These are phyloP conservation scores for Grosmannia huntii DNA, from an alignment of 2,329 filamentous ascomycete species.

Conservation along the genomic window DNA sequence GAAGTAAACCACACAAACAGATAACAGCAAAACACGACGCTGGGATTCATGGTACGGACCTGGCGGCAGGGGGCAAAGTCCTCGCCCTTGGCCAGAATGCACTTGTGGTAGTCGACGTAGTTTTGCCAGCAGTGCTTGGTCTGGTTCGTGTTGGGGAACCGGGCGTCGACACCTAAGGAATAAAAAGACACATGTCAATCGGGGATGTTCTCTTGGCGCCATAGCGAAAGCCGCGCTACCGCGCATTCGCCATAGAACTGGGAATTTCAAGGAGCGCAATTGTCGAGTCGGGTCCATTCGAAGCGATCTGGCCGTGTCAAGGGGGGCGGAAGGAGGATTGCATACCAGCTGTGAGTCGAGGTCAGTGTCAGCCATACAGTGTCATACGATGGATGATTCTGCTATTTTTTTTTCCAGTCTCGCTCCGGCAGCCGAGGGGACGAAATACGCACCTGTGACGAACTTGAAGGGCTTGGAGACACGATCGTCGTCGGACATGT, in stretches of 20 bases:
- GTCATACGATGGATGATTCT: conserved; percentile 12
- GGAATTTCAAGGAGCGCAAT: neutral
- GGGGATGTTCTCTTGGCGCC: neutral
- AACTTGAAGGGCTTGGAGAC: conserved; percentile 99
- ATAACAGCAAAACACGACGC: neutral
- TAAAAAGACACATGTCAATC: neutral
- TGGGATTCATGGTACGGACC: conserved; percentile 40
- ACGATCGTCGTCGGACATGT: conserved; percentile 83
- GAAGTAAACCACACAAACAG: neutral
- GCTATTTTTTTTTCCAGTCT: conserved; percentile 1
- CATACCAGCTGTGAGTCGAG: conserved; percentile 10
- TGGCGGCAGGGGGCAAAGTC: conserved; percentile 95
- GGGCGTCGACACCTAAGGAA: conserved; percentile 84
- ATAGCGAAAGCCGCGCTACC: neutral
- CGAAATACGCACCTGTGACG: conserved; percentile 53
- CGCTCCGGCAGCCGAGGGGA: neutral
- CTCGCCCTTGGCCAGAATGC: conserved; percentile 95
- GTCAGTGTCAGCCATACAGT: conserved; percentile 4
- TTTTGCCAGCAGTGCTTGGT: conserved; percentile 99
- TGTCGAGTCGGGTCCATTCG: neutral
- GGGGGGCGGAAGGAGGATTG: neutral
- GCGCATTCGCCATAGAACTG: neutral
- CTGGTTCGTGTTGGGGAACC: conserved; percentile 97
- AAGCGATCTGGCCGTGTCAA: too few relatives aligned
- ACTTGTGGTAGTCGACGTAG: conserved; percentile 99